Evolutionary conservation across 768 basidiomycete species (phyloP).

Genomic region (Tricholoma flavovirens): DNA sequence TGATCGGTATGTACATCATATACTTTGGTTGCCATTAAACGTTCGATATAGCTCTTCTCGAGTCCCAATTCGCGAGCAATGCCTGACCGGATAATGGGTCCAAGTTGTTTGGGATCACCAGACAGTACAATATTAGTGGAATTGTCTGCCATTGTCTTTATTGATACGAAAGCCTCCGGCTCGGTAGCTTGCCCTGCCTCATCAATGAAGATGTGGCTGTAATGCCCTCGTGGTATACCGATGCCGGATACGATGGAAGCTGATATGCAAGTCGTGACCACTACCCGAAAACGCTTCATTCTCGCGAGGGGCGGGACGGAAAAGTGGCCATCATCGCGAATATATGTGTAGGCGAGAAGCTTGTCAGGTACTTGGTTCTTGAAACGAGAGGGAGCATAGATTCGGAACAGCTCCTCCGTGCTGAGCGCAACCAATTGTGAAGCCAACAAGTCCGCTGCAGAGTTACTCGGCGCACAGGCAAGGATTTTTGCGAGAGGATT

Average conservation of each 20-base stretch:
- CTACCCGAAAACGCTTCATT: slow-evolving; percentile 41
- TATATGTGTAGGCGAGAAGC: slow-evolving; percentile 32
- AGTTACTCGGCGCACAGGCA: slow-evolving; percentile 61
- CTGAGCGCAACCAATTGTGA: slow-evolving; percentile 31
- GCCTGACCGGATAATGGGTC: slow-evolving; percentile 57
- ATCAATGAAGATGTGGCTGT: slow-evolving; percentile 63
- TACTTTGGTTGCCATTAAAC: slow-evolving; percentile 44
- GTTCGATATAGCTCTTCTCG: slow-evolving; percentile 55
- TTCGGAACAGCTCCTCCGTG: slow-evolving; percentile 42
- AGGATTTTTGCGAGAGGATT: slow-evolving; percentile 41
- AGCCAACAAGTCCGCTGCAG: slow-evolving; percentile 57
- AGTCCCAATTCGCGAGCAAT: slow-evolving; percentile 54
- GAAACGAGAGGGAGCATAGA: slow-evolving; percentile 47
- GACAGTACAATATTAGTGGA: slow-evolving; percentile 56
- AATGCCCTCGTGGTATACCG: slow-evolving; percentile 57
- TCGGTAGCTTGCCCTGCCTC: slow-evolving; percentile 73
- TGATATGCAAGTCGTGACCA: slow-evolving; percentile 64
- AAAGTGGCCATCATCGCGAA: slow-evolving; percentile 31
- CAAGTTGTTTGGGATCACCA: slow-evolving; percentile 69
- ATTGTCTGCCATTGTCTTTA: slow-evolving; percentile 52
- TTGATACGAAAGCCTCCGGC: slow-evolving; percentile 56
- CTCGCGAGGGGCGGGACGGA: slow-evolving; percentile 31
- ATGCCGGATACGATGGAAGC: slow-evolving; percentile 50
- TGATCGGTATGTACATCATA: slow-evolving; percentile 30
- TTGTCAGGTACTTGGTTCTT: slow-evolving; percentile 41